Evolutionary conservation across 2,329 filamentous ascomycete genomes (phyloP), one percentile per base, ranked within the genome.

Genomic region (Penicillium crustosum): DNA sequence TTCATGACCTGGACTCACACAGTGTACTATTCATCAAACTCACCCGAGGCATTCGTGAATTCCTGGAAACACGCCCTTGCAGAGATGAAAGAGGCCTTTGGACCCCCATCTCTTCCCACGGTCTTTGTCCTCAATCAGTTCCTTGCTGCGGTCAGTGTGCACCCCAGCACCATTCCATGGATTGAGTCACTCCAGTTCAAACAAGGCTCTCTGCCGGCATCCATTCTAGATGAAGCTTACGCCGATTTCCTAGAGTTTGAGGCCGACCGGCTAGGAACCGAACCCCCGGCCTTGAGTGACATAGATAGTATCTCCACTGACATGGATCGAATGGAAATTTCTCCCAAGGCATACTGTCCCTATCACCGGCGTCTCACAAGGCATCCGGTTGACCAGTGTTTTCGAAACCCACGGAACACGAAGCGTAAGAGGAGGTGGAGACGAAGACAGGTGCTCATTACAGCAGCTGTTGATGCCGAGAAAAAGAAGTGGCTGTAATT

Each of bases 231-330:
- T 15, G 49, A 52, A 52, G 49, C 49, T 10, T 52, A n/a, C 6
- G 19, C 29, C 0, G 49, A 52, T 35, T 52, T 52, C 17, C 27
- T 52, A 27, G 49, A 44, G 38, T 52, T 52, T 15, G 49, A 52
- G 19, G 29, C 49, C 10, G 17, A n/a, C 5, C 29, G 49, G 19
- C 49, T 52, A 19, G 31, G 19, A 48, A 23, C 6, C 15, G 31
- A 25, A 12, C 21, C 4, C 5, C 8, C 15, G n/a, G 3, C 3
- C 31, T 6, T 10, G 3, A 7, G 38, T 13, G 19, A 19, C 21
- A 15, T 7, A 15, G 38, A n/a, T 33, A 10, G 15, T 52, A 3
- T 10, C 10, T 15, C 15, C 12, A 1, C 10, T 10, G 10, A 25
- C 12, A 9, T 31, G 15, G 2, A n/a, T 4, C 15, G 12, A 15